Evolutionary conservation across 2,329 filamentous ascomycete species (phyloP).

Genomic region (Clarireedia sp.): DNA sequence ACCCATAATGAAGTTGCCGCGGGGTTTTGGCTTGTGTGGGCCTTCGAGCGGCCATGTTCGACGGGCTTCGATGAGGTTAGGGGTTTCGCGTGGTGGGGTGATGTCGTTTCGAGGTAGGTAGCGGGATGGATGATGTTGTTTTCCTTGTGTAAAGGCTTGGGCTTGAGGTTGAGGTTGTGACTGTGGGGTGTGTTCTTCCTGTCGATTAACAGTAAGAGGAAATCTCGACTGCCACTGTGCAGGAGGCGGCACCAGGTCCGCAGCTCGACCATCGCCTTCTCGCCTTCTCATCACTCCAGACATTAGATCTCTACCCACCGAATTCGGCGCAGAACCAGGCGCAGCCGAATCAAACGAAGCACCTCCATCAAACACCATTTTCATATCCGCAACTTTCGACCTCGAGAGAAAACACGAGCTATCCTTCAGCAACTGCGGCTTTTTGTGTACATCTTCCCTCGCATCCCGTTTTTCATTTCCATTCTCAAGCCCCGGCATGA

Average conservation of each 20-base stretch:
- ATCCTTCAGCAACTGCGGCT: neutral
- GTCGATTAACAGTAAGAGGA: too few relatives aligned
- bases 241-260: neutral
- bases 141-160: too few relatives aligned
- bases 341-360: slow-evolving; percentile 1
- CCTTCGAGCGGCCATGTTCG: too few relatives aligned
- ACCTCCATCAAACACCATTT: slow-evolving; percentile 18
- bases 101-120: too few relatives aligned
- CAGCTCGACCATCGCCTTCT: neutral
- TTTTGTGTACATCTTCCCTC: neutral
- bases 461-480: neutral
- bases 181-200: too few relatives aligned
- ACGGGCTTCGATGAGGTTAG: too few relatives aligned
- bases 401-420: slow-evolving; percentile 2
- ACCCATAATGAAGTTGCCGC: too few relatives aligned
- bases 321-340: neutral
- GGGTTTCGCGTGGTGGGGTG: too few relatives aligned
- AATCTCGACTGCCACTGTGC: too few relatives aligned
- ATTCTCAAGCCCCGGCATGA: neutral
- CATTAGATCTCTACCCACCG: neutral
- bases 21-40: too few relatives aligned
- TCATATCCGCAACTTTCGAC: slow-evolving; percentile 21
- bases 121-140: too few relatives aligned
- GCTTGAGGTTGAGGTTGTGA: too few relatives aligned
- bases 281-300: neutral